These are phyloP conservation scores for Exutisphaerella laricina DNA, from an alignment of 2,329 filamentous ascomycete species.

Conservation along the genomic window DNA sequence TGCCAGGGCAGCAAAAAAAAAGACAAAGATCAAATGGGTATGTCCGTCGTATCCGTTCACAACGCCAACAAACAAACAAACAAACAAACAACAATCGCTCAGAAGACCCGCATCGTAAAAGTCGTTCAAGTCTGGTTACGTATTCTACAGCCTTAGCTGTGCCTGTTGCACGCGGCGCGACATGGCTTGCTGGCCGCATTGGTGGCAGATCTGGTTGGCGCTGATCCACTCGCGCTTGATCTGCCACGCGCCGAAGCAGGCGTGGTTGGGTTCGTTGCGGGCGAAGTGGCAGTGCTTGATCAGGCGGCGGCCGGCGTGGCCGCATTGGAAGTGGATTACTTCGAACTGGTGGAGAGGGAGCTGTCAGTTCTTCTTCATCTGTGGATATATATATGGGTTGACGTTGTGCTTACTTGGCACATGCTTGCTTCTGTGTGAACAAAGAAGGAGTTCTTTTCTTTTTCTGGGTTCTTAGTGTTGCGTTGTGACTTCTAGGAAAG, in stretches of 20 bases:
- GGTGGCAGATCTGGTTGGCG: constrained; percentile 50
- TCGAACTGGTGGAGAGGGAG: constrained; percentile 54
- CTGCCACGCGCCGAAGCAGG: constrained; percentile 63
- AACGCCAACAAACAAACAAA: too few relatives aligned
- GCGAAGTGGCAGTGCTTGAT: constrained; percentile 70
- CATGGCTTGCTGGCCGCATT: constrained; percentile 26
- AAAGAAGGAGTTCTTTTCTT: too few relatives aligned
- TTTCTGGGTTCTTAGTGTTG: not conserved
- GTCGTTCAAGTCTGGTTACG: not conserved
- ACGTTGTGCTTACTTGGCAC: constrained; percentile 24
- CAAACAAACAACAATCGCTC: constrained; percentile 3
- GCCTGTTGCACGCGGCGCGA: constrained; percentile 25
- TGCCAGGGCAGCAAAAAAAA: constrained; percentile 5
- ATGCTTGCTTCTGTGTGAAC: constrained; percentile 13
- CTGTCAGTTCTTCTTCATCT: not conserved
- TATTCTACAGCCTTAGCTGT: constrained; percentile 17
- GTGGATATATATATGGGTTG: not conserved
- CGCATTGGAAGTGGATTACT: constrained; percentile 61
- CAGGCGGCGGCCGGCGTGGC: constrained; percentile 54
- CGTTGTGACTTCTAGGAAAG: too few relatives aligned
- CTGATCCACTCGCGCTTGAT: constrained; percentile 55
- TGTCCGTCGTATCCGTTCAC: constrained; percentile 25
- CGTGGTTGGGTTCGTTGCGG: constrained; percentile 64
- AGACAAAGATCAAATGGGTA: constrained; percentile 29
- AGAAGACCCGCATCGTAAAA: not conserved